Evolutionary conservation across 176 grass and related monocot species (phyloP).

Genomic region (Bolboschoenus planiculmis): DNA sequence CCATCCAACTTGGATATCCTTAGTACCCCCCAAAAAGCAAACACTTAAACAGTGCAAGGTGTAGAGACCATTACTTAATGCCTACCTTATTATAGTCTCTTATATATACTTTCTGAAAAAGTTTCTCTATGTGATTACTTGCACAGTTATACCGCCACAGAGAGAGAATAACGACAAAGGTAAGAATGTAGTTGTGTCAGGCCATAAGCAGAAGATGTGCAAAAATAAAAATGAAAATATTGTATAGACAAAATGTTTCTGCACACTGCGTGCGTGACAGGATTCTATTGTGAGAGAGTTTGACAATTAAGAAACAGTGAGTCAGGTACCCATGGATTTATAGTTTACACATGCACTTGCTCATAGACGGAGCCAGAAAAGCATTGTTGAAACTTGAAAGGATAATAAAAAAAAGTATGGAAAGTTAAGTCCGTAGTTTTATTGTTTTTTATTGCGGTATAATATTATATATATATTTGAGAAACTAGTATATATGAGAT

Average conservation of each 20-base stretch:
- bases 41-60: slow-evolving; percentile 15
- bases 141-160: background rate
- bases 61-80: background rate
- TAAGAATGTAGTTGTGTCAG: background rate
- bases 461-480: too few species aligned
- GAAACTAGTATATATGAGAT: too few species aligned
- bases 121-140: background rate
- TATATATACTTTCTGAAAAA: background rate
- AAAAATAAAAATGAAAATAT: background rate
- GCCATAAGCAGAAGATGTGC: background rate
- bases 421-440: too few species aligned
- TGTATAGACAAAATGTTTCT: slow-evolving; percentile 8
- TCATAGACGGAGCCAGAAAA: background rate
- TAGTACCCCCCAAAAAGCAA: background rate
- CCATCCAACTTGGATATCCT: background rate
- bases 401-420: background rate
- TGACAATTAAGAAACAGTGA: background rate
- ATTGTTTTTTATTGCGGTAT: too few species aligned
- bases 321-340: background rate
- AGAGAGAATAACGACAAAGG: background rate
- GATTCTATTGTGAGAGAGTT: background rate
- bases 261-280: background rate
- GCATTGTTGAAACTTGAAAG: background rate
- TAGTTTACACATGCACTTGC: background rate
- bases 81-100: background rate